Conservation (phyloP, 2,329 filamentous ascomycete species). For the Beauveria rudraprayagi region DNA sequence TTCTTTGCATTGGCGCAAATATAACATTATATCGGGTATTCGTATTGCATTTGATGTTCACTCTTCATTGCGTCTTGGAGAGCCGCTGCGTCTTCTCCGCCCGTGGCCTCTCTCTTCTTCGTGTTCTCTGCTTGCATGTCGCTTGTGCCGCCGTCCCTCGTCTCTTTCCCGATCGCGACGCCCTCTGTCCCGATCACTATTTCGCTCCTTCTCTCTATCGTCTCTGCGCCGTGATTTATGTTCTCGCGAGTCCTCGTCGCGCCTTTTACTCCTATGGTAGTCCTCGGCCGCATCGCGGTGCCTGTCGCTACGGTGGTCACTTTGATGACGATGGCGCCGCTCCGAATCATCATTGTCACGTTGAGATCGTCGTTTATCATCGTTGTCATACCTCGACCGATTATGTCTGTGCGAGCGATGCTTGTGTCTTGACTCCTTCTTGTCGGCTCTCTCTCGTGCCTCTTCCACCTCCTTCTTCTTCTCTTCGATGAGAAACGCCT, state of each 20-base stretch:
- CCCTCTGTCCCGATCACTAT: constrained; percentile 19
- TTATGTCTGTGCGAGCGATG: constrained; percentile 40
- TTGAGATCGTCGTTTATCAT: constrained; percentile 14
- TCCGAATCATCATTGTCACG: constrained; percentile 7
- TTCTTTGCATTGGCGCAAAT: neutral
- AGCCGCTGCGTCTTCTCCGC: constrained; percentile 35
- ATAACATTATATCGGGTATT: constrained; percentile 17
- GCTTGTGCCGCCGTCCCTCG: constrained; percentile 13
- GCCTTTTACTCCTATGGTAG: constrained; percentile 20
- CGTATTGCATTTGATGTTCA: constrained; percentile 14
- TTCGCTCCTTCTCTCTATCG: constrained; percentile 14
- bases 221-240: constrained; percentile 4
- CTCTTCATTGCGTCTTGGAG: constrained; percentile 27
- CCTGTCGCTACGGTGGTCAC: constrained; percentile 19
- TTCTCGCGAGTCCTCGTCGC: constrained; percentile 21
- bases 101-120: constrained; percentile 16
- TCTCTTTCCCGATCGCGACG: constrained; percentile 16
- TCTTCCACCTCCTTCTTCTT: constrained; percentile 82
- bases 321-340: constrained; percentile 4
- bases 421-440: constrained; percentile 39
- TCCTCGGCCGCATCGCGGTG: constrained; percentile 22
- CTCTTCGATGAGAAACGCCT: constrained; percentile 77
- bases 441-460: constrained; percentile 48
- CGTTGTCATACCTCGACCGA: constrained; percentile 27
- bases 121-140: constrained; percentile 6